Base-by-base conservation (phyloP, 1,139 yeast species). In the Suhomyces bribrorum region DNA sequence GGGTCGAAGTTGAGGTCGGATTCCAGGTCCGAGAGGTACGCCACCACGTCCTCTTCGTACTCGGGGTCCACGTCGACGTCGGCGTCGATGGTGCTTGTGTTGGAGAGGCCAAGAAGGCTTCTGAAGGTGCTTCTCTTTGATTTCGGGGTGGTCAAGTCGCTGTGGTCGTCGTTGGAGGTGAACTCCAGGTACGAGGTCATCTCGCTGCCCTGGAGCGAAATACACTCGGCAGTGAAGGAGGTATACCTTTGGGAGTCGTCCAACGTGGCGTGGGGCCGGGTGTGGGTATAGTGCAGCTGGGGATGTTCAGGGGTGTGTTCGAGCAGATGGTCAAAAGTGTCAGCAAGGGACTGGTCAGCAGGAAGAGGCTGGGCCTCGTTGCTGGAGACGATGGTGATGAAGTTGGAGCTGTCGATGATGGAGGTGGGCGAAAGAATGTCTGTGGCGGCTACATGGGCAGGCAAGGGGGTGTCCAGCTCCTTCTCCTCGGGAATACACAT, bases 191-290 rank as follows among this genome's bases (percentile, higher is more conserved):
- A 40, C 12, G 61, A 54, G 4, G 73, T 68, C 73, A 68, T 66
- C 37, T 68, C 75, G 46, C 69, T 62, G 46, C 66, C 65, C 49
- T 57, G 70, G 31, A 69, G 56, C 16, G 69, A 62, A 13, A 69
- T 61, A 36, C 73, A 68, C 37, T 67, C 73, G 17, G 73, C 52
- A 20, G 66, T 63, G 52, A 64, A 64, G 11, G 66, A 57, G 9
- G 59, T 53, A 46, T 63, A 63, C 26, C 62, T 45, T 22, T 50
- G 59, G 15, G 46, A 39, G 31, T 31, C 43, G n/a, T 36, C 43
- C 11, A 32, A 34, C 27, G 29, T 29, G 22, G 33, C 16, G 9
- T n/a, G 20, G 14, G 14, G 12, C 5, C 18, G 23, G 26, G 9
- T 7, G 34, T 26, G 31, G 43, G 13, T 14, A 36, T 16, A 38